A percentile compares a stretch with the other conserved stretches of the same genome.
Evolutionary conservation across 192 early-diverging fungal genomes (phyloP).

Genomic region (Endogone sp.): DNA sequence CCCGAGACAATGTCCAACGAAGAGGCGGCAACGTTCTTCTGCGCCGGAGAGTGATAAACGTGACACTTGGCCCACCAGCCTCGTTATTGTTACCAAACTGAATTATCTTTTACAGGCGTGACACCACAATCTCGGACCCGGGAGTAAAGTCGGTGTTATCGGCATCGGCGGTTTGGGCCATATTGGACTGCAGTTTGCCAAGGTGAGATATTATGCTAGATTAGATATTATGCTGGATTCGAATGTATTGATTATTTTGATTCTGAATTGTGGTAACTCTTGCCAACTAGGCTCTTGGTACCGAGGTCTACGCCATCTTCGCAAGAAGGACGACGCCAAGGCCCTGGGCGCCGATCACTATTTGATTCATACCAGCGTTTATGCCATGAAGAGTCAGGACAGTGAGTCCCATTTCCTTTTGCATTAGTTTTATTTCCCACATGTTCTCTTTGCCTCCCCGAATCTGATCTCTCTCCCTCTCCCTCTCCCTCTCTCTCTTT

Average conservation of each 20-base stretch:
- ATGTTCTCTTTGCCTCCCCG: too few species aligned
- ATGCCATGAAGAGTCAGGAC: slow-evolving; percentile 5
- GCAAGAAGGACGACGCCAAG: slow-evolving; percentile 54
- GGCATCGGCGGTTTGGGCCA: slow-evolving; percentile 70
- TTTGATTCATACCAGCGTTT: slow-evolving; percentile 12
- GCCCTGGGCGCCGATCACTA: slow-evolving; percentile 52
- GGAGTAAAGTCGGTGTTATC: slow-evolving; percentile 51
- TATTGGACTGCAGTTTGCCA: slow-evolving; percentile 56
- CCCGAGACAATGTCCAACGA: slow-evolving; percentile 45
- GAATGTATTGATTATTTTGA: background rate
- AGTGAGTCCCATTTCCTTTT: too few species aligned
- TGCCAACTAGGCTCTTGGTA: slow-evolving; percentile 39
- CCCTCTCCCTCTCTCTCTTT: too few species aligned
- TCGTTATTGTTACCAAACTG: background rate
- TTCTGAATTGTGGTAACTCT: slow-evolving; percentile 1
- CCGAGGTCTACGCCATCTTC: slow-evolving; percentile 54
- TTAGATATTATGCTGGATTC: background rate
- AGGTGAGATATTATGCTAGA: slow-evolving; percentile 17
- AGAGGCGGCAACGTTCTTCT: slow-evolving; percentile 72
- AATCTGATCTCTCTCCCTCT: background rate
- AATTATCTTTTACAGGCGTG: slow-evolving; percentile 11
- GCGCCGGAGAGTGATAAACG: slow-evolving; percentile 53
- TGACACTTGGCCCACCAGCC: background rate
- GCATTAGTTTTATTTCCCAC: too few species aligned
- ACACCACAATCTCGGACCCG: slow-evolving; percentile 45